Evolutionary conservation across 192 early-diverging fungal species (phyloP).

Genomic region (Jimgerdemannia lactiflua): DNA sequence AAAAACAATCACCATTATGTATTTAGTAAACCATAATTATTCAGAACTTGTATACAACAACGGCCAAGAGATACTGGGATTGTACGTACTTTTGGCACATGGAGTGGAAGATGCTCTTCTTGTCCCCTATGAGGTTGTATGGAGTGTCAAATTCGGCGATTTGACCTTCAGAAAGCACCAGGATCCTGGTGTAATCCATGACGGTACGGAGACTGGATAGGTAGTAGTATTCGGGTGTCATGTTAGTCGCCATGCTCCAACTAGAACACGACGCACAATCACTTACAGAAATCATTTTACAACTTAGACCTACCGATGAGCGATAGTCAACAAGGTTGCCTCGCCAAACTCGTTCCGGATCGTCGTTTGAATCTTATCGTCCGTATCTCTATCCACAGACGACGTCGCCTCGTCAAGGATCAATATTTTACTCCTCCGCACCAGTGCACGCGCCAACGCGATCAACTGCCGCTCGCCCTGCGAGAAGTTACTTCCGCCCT

Average conservation of each 20-base stretch:
- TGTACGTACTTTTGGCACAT: conserved; percentile 5
- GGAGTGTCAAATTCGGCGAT: conserved; percentile 72
- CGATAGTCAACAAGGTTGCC: conserved; percentile 80
- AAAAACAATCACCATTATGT: background rate
- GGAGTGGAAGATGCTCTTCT: conserved; percentile 41
- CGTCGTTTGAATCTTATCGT: conserved; percentile 73
- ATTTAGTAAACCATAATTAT: background rate
- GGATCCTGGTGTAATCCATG: conserved; percentile 71
- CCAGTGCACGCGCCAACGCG: conserved; percentile 56
- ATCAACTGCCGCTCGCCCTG: conserved; percentile 62
- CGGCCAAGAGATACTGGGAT: too few species aligned
- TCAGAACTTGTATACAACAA: too few species aligned
- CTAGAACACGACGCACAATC: too few species aligned
- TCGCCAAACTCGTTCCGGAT: conserved; percentile 71
- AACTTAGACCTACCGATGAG: conserved; percentile 65
- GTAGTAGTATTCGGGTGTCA: background rate
- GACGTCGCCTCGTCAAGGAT: conserved; percentile 72
- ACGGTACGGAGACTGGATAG: conserved; percentile 42
- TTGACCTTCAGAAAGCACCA: conserved; percentile 75
- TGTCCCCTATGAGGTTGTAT: conserved; percentile 45
- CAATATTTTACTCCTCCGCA: conserved; percentile 39
- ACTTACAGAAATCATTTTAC: too few species aligned
- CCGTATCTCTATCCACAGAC: conserved; percentile 55
- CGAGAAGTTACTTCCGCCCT: conserved; percentile 22
- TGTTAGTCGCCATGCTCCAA: background rate